A percentile compares a stretch with the other conserved stretches of the same genome.
These are phyloP conservation scores for Raphanus hybrid DNA, from an alignment of 441 rosid species.

Conservation along the genomic window DNA sequence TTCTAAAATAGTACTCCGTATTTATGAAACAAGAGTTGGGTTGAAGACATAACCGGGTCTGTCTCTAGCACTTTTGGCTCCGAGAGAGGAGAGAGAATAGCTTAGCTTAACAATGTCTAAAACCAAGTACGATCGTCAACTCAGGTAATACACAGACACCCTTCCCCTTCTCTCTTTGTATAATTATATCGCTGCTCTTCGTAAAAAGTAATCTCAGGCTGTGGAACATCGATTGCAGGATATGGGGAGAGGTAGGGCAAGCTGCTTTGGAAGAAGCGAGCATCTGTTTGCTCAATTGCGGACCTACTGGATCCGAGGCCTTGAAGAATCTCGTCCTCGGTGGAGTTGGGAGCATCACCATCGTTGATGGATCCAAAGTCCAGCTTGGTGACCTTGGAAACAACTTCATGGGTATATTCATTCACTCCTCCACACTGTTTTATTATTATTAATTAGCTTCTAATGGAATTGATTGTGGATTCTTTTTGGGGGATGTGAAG, in stretches of 20 bases:
- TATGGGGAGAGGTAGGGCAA: constrained; percentile 68
- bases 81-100: too few species aligned
- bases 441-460: too few species aligned
- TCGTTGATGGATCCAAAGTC: constrained; percentile 89
- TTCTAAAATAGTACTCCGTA: too few species aligned
- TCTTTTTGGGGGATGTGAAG: constrained; percentile 45
- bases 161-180: too few species aligned
- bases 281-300: constrained; percentile 88
- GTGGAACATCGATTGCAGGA: not conserved
- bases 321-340: constrained; percentile 93
- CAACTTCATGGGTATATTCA: constrained; percentile 76
- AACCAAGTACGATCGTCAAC: constrained; percentile 91
- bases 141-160: constrained; percentile 18
- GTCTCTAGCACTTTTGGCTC: too few species aligned
- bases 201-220: too few species aligned
- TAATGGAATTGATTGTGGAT: constrained; percentile 26
- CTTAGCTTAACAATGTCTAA: constrained; percentile 58
- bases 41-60: too few species aligned
- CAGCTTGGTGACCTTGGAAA: constrained; percentile 86
- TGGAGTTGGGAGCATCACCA: constrained; percentile 87
- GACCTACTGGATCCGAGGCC: constrained; percentile 95
- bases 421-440: too few species aligned
- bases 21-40: too few species aligned
- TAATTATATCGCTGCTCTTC: too few species aligned
- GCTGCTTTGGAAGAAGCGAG: constrained; percentile 82